Base-by-base conservation (phyloP, 2,329 filamentous ascomycete genomes). In the Acarospora socialis region DNA sequence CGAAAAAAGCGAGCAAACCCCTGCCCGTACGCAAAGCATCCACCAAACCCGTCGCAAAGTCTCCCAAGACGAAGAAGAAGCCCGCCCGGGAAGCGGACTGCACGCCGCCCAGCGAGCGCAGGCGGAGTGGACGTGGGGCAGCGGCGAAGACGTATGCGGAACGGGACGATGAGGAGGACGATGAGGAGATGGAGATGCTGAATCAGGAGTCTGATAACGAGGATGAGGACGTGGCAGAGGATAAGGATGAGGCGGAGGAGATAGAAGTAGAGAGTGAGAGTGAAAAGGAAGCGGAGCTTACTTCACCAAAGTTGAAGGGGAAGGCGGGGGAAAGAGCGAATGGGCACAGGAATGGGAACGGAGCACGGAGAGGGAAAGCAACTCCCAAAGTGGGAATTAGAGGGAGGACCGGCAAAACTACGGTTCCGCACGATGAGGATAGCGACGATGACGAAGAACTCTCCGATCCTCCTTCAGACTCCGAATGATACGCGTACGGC, bases 141-240 rank as follows among this genome's bases (percentile, higher is more conserved):
- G 21, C 21, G 10, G 13, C 44, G 38, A 52, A 50, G 36, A 47
- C 35, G 7, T 57, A 57, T 36, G 46, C 42, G 9, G 55, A 58
- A 34, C 42, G 50, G 21, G 56, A 56, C 32, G 56, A 57, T 28
- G 59, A 50, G 22, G 61, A 56, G 23, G 59, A 54, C 28, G 54
- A 53, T 20, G 47, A 54, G 35, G 54, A 55, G 34, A 54, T 56
- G 52, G 42, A 45, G 38, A 41, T 54, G 18, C 41, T 46, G 7
- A 42, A 47, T 24, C 53, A 47, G 42, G 44, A 45, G 19, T 51
- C 38, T 46, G 16, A 42, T 40, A 29, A 58, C 53, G 31, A 57
- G 52, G 38, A 65, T 52, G 40, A 54, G 44, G 35, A 51, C 55
- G 53, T 48, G 13, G 47, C 46, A 4, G 47, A 46, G 7, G 51